These are phyloP conservation scores for Candida khao-thaluensis DNA, from an alignment of 805 yeast species.

Conservation along the genomic window DNA sequence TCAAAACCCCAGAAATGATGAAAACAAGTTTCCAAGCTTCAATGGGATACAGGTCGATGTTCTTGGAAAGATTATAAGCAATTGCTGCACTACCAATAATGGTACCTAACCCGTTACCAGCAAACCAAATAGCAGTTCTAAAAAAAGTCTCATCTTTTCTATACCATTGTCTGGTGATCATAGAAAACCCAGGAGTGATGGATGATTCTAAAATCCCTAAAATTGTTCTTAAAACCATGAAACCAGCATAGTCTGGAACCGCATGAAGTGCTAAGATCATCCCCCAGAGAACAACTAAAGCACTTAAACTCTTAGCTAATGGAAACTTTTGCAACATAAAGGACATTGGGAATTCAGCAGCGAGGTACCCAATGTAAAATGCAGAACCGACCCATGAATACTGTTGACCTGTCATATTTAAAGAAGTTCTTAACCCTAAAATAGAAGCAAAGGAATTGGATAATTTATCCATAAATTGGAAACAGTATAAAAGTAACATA, in stretches of 20 bases:
- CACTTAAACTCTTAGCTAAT: slow-evolving; percentile 24
- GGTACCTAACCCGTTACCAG: slow-evolving; percentile 35
- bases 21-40: slow-evolving; percentile 66
- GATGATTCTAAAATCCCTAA: slow-evolving; percentile 38
- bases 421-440: slow-evolving; percentile 33
- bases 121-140: slow-evolving; percentile 49
- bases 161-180: slow-evolving; percentile 31
- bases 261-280: slow-evolving; percentile 45
- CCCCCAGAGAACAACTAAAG: slow-evolving; percentile 61
- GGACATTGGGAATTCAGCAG: slow-evolving; percentile 36
- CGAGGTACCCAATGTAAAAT: slow-evolving; percentile 45
- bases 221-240: slow-evolving; percentile 30
- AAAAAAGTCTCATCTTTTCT: slow-evolving; percentile 8
- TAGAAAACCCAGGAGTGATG: slow-evolving; percentile 31
- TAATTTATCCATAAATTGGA: slow-evolving; percentile 38
- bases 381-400: slow-evolving; percentile 44
- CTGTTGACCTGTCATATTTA: slow-evolving; percentile 14
- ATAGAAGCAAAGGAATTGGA: slow-evolving; percentile 36
- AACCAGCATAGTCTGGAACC: slow-evolving; percentile 43
- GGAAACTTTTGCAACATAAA: slow-evolving; percentile 36
- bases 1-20: slow-evolving; percentile 59
- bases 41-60: too few species aligned
- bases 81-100: slow-evolving; percentile 47
- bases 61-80: slow-evolving; percentile 50
- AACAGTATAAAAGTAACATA: slow-evolving; percentile 24